phyloP scores from a whole-genome alignment of 1,284 basidiomycete genomes.

The Stygiomarasmius scandens region DNA sequence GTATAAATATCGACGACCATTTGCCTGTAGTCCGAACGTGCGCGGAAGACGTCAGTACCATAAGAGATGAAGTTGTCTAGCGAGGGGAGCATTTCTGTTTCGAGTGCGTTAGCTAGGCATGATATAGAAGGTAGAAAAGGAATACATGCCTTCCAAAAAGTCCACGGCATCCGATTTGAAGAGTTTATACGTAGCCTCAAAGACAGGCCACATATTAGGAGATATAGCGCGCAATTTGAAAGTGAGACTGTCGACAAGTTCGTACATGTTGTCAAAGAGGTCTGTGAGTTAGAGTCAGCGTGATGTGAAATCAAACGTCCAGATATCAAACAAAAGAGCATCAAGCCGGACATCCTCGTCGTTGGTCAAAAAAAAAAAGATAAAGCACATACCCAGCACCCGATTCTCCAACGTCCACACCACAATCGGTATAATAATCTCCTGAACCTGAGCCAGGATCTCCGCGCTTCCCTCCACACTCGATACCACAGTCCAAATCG shows the following conservation, averaged over 20 bases:
- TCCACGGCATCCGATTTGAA: constrained; percentile 87
- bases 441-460: constrained; percentile 80
- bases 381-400: constrained; percentile 55
- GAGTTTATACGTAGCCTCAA: constrained; percentile 81
- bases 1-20: constrained; percentile 88
- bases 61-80: constrained; percentile 91
- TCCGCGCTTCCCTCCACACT: constrained; percentile 77
- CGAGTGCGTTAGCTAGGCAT: constrained; percentile 1
- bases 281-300: constrained; percentile 57
- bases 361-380: background rate
- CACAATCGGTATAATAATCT: constrained; percentile 81
- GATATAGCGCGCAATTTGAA: constrained; percentile 82
- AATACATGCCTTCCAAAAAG: constrained; percentile 75
- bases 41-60: constrained; percentile 76
- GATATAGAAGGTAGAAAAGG: background rate
- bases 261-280: constrained; percentile 87
- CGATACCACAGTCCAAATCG: constrained; percentile 76
- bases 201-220: constrained; percentile 85
- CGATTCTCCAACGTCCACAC: constrained; percentile 77
- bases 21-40: constrained; percentile 74
- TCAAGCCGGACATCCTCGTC: too few species aligned
- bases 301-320: too few species aligned
- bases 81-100: constrained; percentile 83
- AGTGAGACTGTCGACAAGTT: constrained; percentile 83
- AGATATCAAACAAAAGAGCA: too few species aligned